Evolutionary conservation across 805 yeast genomes (phyloP).

Genomic region (Starmerella bombi): DNA sequence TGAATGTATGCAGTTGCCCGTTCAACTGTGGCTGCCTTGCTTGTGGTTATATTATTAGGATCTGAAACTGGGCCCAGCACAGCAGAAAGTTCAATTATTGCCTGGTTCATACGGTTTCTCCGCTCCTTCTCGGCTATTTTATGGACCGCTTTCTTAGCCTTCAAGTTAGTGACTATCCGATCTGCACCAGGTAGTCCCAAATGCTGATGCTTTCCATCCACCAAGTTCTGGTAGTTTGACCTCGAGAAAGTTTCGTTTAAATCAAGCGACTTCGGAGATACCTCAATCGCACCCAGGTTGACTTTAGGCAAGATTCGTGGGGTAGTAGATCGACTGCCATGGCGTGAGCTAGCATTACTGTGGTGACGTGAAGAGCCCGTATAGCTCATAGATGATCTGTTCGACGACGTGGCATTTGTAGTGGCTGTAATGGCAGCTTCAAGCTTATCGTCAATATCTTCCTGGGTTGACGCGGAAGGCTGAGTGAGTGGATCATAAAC

Average conservation of each 20-base stretch:
- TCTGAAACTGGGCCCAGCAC: conserved; percentile 44
- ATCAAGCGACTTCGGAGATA: conserved; percentile 2
- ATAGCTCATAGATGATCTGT: too few relatives aligned
- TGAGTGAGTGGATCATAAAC: conserved; percentile 1
- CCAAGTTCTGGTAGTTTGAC: conserved; percentile 33
- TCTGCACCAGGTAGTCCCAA: conserved; percentile 33
- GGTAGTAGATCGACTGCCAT: conserved; percentile 12
- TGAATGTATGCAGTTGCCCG: conserved; percentile 62
- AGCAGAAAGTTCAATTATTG: conserved; percentile 59
- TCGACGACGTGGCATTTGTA: conserved; percentile 6
- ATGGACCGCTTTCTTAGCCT: conserved; percentile 55
- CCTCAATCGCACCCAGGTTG: neutral
- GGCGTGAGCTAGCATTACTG: conserved; percentile 4
- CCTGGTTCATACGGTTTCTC: conserved; percentile 79
- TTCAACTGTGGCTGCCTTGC: conserved; percentile 93
- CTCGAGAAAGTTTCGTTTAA: conserved; percentile 28
- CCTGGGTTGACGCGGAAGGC: neutral
- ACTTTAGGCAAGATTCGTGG: conserved; percentile 16
- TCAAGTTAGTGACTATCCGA: conserved; percentile 28
- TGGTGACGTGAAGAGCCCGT: conserved; percentile 1
- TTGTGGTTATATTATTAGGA: conserved; percentile 22
- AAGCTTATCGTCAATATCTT: conserved; percentile 15
- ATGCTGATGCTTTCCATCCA: conserved; percentile 33
- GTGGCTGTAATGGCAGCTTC: conserved; percentile 16
- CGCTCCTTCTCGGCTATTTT: conserved; percentile 94